These are phyloP conservation scores for Lodderomyces beijingensis DNA, from an alignment of 1,139 yeast genomes.

Conservation along the genomic window DNA sequence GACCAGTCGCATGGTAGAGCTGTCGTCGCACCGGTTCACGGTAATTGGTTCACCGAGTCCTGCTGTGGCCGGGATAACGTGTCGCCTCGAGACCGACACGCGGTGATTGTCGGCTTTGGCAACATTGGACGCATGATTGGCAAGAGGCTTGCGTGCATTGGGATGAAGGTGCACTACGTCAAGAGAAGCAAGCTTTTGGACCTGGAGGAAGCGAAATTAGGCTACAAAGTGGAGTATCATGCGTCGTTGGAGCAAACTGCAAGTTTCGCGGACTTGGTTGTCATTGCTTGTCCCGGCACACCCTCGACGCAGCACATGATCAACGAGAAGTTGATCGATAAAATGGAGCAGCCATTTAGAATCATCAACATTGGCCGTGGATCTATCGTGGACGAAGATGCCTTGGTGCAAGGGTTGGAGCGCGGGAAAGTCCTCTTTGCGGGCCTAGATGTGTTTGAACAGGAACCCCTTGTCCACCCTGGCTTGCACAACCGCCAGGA, in stretches of 20 bases:
- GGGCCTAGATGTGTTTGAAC: constrained; percentile 76
- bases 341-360: constrained; percentile 51
- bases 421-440: constrained; percentile 65
- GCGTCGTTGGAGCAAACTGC: constrained; percentile 29
- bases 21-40: constrained; percentile 24
- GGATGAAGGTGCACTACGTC: constrained; percentile 64
- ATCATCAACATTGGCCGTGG: constrained; percentile 81
- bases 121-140: constrained; percentile 69
- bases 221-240: constrained; percentile 45
- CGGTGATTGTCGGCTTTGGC: constrained; percentile 75
- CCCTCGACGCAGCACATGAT: constrained; percentile 55
- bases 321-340: constrained; percentile 42
- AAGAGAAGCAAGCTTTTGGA: constrained; percentile 49
- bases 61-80: constrained; percentile 31
- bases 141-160: constrained; percentile 49
- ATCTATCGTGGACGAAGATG: constrained; percentile 65
- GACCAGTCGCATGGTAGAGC: constrained; percentile 32
- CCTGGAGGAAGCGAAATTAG: constrained; percentile 32
- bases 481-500: constrained; percentile 57
- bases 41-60: constrained; percentile 46
- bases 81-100: constrained; percentile 58
- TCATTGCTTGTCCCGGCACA: constrained; percentile 66
- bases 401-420: constrained; percentile 62
- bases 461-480: constrained; percentile 59
- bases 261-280: constrained; percentile 52